Evolutionary conservation across 1,139 yeast genomes (phyloP), one percentile per base, ranked within the genome.

Genomic region (Geotrichum siamense): DNA sequence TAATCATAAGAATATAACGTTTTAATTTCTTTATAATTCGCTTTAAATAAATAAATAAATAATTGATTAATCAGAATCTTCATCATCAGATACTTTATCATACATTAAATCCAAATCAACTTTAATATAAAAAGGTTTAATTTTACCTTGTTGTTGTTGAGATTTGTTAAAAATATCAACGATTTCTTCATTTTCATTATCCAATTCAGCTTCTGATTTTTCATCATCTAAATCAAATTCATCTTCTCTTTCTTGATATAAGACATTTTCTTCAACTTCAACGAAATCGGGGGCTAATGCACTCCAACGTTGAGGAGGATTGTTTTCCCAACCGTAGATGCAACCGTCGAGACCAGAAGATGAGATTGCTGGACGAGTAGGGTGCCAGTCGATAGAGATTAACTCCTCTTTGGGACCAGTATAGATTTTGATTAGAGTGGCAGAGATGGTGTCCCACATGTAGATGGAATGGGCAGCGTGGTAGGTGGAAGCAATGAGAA

Each of bases 221-320:
- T 79, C 83, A 49, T 79, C 89, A 12, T 78, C 74, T 28, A 84
- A 74, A 61, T 89, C 98, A 62, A 89, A 89, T 62, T 89, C 98
- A 60, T 87, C 95, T 60, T 89, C 98, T 48, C 75, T 74, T 57
- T 89, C 98, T 51, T 78, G 77, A 61, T 89, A 89, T 49, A 84
- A 87, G 12, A 86, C 81, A 57, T 87, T 89, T 57, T 89, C 96
- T 59, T 89, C 96, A 34, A 89, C 79, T 60, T 89, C 97, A 44
- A 83, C 94, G 60, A 91, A 89, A 62, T 91, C 98, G 0, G 97
- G 97, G 0, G 97, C 97, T 53, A 89, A 69, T 0, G 96, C 95
- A 62, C 94, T 82, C 98, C 98, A 89, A 63, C 85, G 83, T 56
- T 87, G 96, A 0, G 94, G 94, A 31, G 84, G 77, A 37, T 76